phyloP scores from a whole-genome alignment of 345 rosid species.

The Nephelium lappaceum region DNA sequence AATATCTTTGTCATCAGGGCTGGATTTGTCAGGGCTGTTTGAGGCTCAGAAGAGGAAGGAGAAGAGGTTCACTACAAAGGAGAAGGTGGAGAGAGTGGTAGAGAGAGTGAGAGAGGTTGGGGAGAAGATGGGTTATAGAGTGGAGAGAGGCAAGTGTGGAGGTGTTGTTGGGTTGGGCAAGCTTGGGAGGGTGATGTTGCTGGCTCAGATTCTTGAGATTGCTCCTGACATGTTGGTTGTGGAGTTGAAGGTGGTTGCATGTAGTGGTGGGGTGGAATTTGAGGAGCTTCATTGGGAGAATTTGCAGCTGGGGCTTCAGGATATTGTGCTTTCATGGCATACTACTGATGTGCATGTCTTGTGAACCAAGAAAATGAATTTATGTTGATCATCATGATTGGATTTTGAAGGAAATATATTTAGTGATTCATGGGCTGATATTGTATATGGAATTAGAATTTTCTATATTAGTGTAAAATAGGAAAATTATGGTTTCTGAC shows the following conservation, averaged over 20 bases:
- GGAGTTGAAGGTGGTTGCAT: conserved; percentile 54
- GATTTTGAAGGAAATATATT: neutral
- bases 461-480: neutral
- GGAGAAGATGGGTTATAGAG: conserved; percentile 61
- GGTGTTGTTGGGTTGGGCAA: conserved; percentile 59
- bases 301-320: conserved; percentile 58
- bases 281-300: conserved; percentile 70
- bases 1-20: conserved; percentile 67
- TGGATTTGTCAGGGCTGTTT: conserved; percentile 72
- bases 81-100: conserved; percentile 49
- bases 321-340: conserved; percentile 69
- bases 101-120: conserved; percentile 66
- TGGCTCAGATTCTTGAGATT: conserved; percentile 55
- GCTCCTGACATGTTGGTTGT: conserved; percentile 53
- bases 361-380: conserved; percentile 15
- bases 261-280: conserved; percentile 39
- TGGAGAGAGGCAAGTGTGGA: conserved; percentile 59
- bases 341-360: conserved; percentile 20
- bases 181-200: conserved; percentile 45
- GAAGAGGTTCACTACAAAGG: conserved; percentile 61
- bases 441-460: neutral
- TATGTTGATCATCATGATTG: neutral
- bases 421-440: neutral
- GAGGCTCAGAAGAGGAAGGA: conserved; percentile 47
- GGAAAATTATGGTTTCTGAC: conserved; percentile 7